Evolutionary conservation across 2,329 filamentous ascomycete species (phyloP).

Genomic region (Fusarium ambrosium): DNA sequence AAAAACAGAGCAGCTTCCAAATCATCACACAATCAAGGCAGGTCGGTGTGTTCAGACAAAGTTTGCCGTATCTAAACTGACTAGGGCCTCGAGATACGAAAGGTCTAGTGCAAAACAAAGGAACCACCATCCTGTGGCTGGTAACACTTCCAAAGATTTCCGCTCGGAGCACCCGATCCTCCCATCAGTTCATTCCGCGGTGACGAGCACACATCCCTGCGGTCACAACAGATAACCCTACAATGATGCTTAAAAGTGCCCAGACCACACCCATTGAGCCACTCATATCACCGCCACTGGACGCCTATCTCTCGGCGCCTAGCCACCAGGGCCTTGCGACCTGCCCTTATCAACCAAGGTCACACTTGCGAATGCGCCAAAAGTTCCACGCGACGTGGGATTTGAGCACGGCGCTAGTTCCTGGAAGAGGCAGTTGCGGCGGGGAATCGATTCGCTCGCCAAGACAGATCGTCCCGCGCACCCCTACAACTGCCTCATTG

Average conservation of each 20-base stretch:
- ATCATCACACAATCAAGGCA: background rate
- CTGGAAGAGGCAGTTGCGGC: slow-evolving; percentile 45
- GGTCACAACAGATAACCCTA: slow-evolving; percentile 34
- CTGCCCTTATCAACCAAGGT: slow-evolving; percentile 47
- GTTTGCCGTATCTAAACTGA: background rate
- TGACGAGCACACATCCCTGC: slow-evolving; percentile 26
- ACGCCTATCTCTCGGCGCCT: slow-evolving; percentile 13
- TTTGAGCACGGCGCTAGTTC: slow-evolving; percentile 39
- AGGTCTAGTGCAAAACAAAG: background rate
- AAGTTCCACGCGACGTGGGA: slow-evolving; percentile 42
- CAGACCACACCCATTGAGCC: background rate
- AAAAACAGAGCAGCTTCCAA: background rate
- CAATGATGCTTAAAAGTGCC: slow-evolving; percentile 35
- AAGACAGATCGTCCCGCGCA: slow-evolving; percentile 34
- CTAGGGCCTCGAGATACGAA: background rate
- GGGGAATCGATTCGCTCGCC: slow-evolving; percentile 29
- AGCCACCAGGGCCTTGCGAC: slow-evolving; percentile 31
- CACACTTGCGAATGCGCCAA: slow-evolving; percentile 30
- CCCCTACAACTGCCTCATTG: slow-evolving; percentile 44
- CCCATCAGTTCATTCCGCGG: slow-evolving; percentile 16
- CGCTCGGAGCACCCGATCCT: slow-evolving; percentile 10
- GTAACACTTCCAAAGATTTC: background rate
- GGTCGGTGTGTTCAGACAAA: background rate
- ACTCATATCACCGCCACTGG: too few relatives aligned
- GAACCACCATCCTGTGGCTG: background rate